phyloP scores from a whole-genome alignment of 768 basidiomycete genomes.

The Tulasnella sp. region DNA sequence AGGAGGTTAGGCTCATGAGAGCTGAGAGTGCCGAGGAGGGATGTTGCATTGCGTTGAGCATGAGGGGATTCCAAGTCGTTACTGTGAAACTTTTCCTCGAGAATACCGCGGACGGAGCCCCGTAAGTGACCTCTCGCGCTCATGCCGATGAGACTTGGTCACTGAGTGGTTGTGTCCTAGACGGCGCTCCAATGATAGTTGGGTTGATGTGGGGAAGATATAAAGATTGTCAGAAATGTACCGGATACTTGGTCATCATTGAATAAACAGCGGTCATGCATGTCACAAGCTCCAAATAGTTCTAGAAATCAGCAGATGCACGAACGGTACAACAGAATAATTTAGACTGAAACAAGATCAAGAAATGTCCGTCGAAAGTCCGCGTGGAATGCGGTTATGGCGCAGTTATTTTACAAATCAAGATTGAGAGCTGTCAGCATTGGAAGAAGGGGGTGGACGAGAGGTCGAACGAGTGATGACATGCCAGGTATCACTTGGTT shows the following conservation, averaged over 20 bases:
- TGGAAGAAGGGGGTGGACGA: background rate
- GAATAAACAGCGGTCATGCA: no score
- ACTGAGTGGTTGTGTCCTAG: background rate
- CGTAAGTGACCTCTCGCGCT: background rate
- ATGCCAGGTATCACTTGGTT: background rate
- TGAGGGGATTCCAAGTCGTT: conserved; percentile 85
- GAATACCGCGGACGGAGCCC: background rate
- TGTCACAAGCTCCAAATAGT: no score
- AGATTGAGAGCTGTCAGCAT: background rate
- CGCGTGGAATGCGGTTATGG: background rate
- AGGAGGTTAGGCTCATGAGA: conserved; percentile 24
- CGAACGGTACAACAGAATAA: background rate
- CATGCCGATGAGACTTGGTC: background rate
- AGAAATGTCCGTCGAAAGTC: background rate
- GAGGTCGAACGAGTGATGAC: background rate
- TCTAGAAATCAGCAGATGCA: background rate
- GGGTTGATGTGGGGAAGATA: background rate
- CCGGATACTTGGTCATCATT: no score
- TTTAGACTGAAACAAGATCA: background rate
- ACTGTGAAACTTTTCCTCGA: conserved; percentile 51
- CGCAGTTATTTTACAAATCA: background rate
- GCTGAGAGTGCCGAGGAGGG: conserved; percentile 14
- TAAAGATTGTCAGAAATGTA: background rate
- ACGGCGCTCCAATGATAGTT: background rate
- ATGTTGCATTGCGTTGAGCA: conserved; percentile 42